phyloP scores from a whole-genome alignment of 1,139 yeast species.

The Lodderomyces jiufengensis region DNA sequence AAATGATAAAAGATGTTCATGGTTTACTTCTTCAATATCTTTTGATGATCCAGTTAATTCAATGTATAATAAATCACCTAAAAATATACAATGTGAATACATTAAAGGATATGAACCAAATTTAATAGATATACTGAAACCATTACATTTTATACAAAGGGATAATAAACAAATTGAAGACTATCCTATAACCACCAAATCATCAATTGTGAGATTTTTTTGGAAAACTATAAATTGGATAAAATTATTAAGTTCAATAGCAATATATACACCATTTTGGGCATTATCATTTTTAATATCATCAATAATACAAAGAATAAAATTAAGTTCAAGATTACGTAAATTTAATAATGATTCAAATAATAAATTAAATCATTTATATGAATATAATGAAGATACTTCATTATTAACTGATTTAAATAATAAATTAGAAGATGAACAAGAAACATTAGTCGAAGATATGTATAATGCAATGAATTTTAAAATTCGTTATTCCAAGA shows the following conservation, averaged over 20 bases:
- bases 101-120: conserved; percentile 51
- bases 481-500: conserved; percentile 28
- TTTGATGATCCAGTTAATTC: conserved; percentile 58
- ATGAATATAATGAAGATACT: conserved; percentile 16
- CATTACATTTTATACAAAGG: conserved; percentile 15
- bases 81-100: conserved; percentile 42
- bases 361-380: conserved; percentile 30
- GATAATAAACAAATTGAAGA: conserved; percentile 1
- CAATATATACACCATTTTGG: conserved; percentile 55
- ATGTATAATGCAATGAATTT: conserved; percentile 56
- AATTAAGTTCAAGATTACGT: conserved; percentile 31
- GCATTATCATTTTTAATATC: conserved; percentile 43
- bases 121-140: conserved; percentile 45
- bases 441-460: conserved; percentile 56
- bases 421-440: conserved; percentile 45
- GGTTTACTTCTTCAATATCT: conserved; percentile 78
- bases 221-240: conserved; percentile 46
- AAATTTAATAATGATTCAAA: conserved; percentile 24
- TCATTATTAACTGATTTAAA: conserved; percentile 14
- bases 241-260: conserved; percentile 34
- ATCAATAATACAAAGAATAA: conserved; percentile 40
- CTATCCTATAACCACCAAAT: neutral
- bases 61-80: conserved; percentile 35
- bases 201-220: conserved; percentile 8
- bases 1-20: conserved; percentile 75